phyloP scores from a whole-genome alignment of 176 grass and related monocot genomes.

The Calamus simplicifolius region DNA sequence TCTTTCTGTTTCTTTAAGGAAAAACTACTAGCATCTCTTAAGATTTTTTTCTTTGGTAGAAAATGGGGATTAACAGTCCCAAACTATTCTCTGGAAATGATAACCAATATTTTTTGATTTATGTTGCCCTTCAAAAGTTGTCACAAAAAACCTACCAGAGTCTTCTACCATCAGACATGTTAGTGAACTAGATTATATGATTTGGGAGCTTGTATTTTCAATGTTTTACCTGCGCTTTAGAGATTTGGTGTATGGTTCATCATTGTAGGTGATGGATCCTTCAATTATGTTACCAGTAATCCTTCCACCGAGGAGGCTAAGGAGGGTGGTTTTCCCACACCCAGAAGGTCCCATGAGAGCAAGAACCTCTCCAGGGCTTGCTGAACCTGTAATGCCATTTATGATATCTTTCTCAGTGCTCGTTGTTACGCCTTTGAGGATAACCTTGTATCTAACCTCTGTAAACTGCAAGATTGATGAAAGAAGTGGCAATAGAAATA shows the following conservation, averaged over 20 bases:
- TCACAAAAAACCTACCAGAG: too few relatives aligned
- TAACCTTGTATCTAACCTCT: conserved; percentile 80
- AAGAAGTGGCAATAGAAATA: neutral
- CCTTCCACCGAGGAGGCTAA: conserved; percentile 84
- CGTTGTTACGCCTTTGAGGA: conserved; percentile 36
- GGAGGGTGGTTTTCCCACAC: conserved; percentile 90
- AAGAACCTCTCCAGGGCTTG: conserved; percentile 69
- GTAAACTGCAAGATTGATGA: conserved; percentile 44
- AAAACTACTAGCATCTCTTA: too few relatives aligned
- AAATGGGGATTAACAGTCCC: too few relatives aligned
- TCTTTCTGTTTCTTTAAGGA: too few relatives aligned
- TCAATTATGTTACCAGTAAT: conserved; percentile 24
- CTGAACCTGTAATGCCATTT: conserved; percentile 70
- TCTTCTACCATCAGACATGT: too few relatives aligned
- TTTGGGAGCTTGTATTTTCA: neutral
- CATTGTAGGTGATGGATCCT: conserved; percentile 71
- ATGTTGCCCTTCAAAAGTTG: too few relatives aligned
- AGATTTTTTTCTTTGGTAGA: too few relatives aligned
- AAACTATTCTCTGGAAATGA: too few relatives aligned
- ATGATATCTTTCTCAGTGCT: conserved; percentile 53
- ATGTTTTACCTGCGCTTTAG: conserved; percentile 69
- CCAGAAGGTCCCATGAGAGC: conserved; percentile 93
- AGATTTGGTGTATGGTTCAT: conserved; percentile 69
- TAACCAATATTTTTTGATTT: too few relatives aligned
- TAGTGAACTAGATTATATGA: neutral